Base-by-base conservation (phyloP, 164 flowering plant genomes). In the Cinnamomum micranthum region DNA sequence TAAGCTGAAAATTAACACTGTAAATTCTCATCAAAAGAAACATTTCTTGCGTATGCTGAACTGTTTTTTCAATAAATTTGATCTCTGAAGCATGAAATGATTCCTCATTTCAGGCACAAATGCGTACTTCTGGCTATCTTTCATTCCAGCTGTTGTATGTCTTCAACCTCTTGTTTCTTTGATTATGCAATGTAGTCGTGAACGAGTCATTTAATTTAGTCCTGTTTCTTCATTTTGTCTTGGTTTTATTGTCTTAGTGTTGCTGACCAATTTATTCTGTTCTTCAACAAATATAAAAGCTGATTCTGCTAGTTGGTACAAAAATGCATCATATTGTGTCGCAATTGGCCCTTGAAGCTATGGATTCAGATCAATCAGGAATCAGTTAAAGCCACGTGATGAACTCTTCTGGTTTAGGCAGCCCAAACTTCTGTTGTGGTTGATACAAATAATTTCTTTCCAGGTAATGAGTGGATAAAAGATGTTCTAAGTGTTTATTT, bases 331-430 rank as follows among this genome's bases (percentile, higher is more conserved):
- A 83, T 28, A 82, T 94, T 75, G 98, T 92, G 80, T 84, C 88
- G 50, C 91, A 87, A 78, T 79, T 94, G 80, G 98, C 97, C 22
- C 84, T 90, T 74, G 97, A 94, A 83, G 86, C 86, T 72, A 79
- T 73, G 84, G 90, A 83, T 17, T 10, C 78, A 27, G 73, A 79
- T 80, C 83, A 85, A 73, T 25, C 62, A 24, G 87, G 75, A 60
- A 73, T 70, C 89, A 82, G 33, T 75, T 91, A 71, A 90, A 89
- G 35, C 89, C 89, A 33, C 88, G 96, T 65, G 98, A 94, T 80
- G 94, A 87, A 76, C 91, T 94, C 35, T 94, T 94, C 82, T 94
- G 98, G 98, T 88, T 92, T 82, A 88, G 92, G 75, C 91, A 75
- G 80, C 98, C 98, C 22, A 83, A 76, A 77, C 81, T 91, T 76